These are phyloP conservation scores for Phialocephala subalpina DNA, from an alignment of 2,329 filamentous ascomycete genomes.

Conservation along the genomic window DNA sequence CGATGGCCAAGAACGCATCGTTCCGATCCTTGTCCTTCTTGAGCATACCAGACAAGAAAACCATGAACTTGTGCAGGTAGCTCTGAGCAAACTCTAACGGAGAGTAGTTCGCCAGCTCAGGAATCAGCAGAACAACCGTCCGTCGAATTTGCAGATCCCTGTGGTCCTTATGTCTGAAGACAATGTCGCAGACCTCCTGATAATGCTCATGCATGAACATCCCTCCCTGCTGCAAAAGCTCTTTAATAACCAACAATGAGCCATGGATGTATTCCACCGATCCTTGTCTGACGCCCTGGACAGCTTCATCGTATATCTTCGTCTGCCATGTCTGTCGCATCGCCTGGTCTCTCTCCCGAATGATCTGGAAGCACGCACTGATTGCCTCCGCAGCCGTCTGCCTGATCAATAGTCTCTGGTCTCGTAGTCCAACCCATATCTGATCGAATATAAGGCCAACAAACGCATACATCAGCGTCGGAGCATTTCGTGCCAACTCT, in stretches of 20 bases:
- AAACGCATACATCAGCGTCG: constrained; percentile 94
- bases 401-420: constrained; percentile 89
- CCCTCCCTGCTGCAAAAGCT: constrained; percentile 90
- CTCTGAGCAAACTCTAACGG: constrained; percentile 87
- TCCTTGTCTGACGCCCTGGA: constrained; percentile 79
- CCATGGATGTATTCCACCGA: constrained; percentile 91
- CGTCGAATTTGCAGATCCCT: constrained; percentile 86
- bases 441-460: constrained; percentile 95
- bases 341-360: constrained; percentile 88
- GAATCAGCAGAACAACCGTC: constrained; percentile 90
- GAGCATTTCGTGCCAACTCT: constrained; percentile 90
- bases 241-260: constrained; percentile 91
- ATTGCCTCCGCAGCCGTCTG: constrained; percentile 93
- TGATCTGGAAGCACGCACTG: constrained; percentile 94
- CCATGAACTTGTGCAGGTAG: constrained; percentile 96
- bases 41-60: constrained; percentile 90
- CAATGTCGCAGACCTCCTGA: constrained; percentile 89
- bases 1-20: constrained; percentile 93
- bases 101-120: constrained; percentile 90
- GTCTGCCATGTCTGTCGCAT: constrained; percentile 89
- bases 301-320: constrained; percentile 88
- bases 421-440: constrained; percentile 93
- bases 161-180: constrained; percentile 92
- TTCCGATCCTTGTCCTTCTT: constrained; percentile 96
- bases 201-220: constrained; percentile 99